These are phyloP conservation scores for Kuraishia ogatae DNA, from an alignment of 805 yeast species.

Conservation along the genomic window DNA sequence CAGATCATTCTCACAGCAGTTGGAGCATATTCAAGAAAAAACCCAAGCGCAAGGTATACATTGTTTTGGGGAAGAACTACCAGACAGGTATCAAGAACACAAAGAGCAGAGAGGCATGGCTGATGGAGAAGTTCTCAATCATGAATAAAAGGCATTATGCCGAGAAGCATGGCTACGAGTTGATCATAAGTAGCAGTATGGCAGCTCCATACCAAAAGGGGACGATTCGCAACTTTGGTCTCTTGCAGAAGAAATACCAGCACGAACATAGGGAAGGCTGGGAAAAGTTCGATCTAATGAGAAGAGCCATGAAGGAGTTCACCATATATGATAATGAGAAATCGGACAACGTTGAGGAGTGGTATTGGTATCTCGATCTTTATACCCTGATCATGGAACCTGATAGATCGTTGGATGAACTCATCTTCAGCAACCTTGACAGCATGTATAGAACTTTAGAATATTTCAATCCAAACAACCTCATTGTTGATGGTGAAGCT, in stretches of 20 bases:
- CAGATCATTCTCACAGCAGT: neutral
- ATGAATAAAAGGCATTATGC: constrained; percentile 40
- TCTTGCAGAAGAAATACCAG: constrained; percentile 35
- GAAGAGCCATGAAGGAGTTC: constrained; percentile 24
- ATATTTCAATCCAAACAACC: constrained; percentile 27
- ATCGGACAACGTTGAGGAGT: constrained; percentile 16
- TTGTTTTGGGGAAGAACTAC: constrained; percentile 29
- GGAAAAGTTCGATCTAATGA: constrained; percentile 30
- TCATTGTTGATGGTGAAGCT: constrained; percentile 21
- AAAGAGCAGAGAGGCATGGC: constrained; percentile 31
- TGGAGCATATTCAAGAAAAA: constrained; percentile 2
- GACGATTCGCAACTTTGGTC: constrained; percentile 27
- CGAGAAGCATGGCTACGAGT: constrained; percentile 37
- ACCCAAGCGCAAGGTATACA: constrained; percentile 23
- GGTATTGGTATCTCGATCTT: constrained; percentile 35
- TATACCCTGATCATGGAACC: constrained; percentile 34
- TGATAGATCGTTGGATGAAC: constrained; percentile 22
- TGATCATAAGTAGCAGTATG: constrained; percentile 23
- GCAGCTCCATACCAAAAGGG: constrained; percentile 12
- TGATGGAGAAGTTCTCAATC: constrained; percentile 38
- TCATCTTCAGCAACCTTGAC: constrained; percentile 22
- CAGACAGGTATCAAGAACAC: constrained; percentile 31
- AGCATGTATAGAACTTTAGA: constrained; percentile 21
- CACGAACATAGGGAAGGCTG: constrained; percentile 40
- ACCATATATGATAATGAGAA: constrained; percentile 12